Conservation (phyloP, 768 basidiomycete species). For the Boletus rubroflammeus region DNA sequence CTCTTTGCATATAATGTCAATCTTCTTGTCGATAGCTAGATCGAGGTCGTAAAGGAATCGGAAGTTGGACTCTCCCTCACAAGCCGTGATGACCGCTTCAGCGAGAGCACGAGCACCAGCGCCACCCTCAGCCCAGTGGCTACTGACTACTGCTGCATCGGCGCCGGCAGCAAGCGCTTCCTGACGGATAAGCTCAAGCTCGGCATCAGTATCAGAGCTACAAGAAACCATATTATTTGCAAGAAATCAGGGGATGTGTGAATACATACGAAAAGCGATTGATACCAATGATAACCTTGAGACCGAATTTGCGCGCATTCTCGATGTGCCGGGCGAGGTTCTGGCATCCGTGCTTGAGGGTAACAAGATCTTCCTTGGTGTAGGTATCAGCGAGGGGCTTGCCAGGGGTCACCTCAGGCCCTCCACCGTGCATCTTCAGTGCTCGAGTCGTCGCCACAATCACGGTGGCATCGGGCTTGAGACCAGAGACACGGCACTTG, state of each 20-base stretch:
- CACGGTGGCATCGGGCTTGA: slow-evolving; percentile 90
- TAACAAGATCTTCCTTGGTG: slow-evolving; percentile 87
- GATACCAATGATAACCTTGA: slow-evolving; percentile 95
- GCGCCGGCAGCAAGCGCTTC: slow-evolving; percentile 83
- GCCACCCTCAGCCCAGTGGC: slow-evolving; percentile 97
- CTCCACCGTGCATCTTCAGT: slow-evolving; percentile 99
- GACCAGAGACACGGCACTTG: slow-evolving; percentile 92
- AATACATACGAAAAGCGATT: slow-evolving; percentile 86
- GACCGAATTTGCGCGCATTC: slow-evolving; percentile 91
- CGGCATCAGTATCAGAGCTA: slow-evolving; percentile 87
- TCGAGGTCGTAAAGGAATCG: slow-evolving; percentile 91
- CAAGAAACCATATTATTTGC: not conserved
- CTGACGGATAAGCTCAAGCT: slow-evolving; percentile 79
- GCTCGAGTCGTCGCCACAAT: slow-evolving; percentile 98
- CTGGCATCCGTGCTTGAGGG: slow-evolving; percentile 86
- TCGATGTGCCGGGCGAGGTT: slow-evolving; percentile 92
- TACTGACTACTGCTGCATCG: slow-evolving; percentile 91
- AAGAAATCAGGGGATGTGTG: not conserved
- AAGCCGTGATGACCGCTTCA: slow-evolving; percentile 84
- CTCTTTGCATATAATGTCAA: slow-evolving; percentile 79
- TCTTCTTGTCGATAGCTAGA: slow-evolving; percentile 84
- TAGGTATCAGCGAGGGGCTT: slow-evolving; percentile 93
- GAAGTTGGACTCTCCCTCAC: slow-evolving; percentile 80
- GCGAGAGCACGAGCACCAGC: slow-evolving; percentile 86
- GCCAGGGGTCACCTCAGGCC: slow-evolving; percentile 93